These are phyloP conservation scores for Microbotryum saponariae DNA, from an alignment of 1,284 basidiomycete genomes.

Conservation along the genomic window DNA sequence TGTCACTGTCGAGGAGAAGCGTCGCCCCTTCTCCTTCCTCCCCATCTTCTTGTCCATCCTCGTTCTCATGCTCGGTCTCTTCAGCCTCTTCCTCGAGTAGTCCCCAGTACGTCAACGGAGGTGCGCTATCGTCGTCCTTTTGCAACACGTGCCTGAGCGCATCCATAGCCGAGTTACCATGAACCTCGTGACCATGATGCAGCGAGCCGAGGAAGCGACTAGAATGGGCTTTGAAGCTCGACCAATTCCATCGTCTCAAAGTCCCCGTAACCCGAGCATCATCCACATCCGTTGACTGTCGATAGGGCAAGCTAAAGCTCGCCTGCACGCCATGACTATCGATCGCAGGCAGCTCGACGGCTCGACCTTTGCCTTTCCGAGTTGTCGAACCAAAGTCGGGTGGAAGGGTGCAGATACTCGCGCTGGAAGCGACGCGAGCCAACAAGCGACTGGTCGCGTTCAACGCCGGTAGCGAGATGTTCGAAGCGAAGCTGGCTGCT, in stretches of 20 bases:
- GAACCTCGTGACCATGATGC: background rate
- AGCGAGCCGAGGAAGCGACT: background rate
- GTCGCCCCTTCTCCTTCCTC: no score
- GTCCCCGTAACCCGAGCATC: no score
- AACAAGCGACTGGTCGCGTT: conserved; percentile 1
- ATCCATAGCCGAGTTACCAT: background rate
- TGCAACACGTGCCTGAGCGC: conserved; percentile 4
- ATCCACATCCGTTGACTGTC: no score
- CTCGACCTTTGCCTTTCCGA: conserved; percentile 17
- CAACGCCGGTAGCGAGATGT: conserved; percentile 5
- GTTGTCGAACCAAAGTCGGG: conserved; percentile 14
- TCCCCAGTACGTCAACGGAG: conserved; percentile 19
- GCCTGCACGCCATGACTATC: background rate
- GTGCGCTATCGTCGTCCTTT: conserved; percentile 10
- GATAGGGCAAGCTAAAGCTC: background rate
- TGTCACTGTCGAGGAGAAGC: no score
- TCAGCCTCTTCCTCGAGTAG: conserved; percentile 10
- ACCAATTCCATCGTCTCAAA: no score
- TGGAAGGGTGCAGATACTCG: conserved; percentile 24
- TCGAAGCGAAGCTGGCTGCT: background rate
- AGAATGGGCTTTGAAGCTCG: no score
- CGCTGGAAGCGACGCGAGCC: conserved; percentile 7
- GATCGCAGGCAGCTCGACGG: background rate
- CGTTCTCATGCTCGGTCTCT: conserved; percentile 7
- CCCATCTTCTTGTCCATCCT: background rate